Base-by-base conservation (phyloP, 176 grass and related monocot genomes). In the Pharus latifolius region DNA sequence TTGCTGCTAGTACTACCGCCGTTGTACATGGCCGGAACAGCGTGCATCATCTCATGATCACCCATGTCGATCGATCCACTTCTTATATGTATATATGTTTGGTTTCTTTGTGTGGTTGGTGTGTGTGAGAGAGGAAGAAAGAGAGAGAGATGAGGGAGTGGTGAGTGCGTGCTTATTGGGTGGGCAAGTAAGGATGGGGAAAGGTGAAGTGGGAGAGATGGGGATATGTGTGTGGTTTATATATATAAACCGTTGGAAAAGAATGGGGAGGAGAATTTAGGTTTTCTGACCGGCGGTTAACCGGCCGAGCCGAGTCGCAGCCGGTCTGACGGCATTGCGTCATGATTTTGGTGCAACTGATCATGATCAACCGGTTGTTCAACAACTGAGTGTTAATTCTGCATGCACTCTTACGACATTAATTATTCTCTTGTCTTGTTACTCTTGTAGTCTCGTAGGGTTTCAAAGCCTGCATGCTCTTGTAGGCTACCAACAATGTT, bases 191-290 rank as follows among this genome's bases (percentile, higher is more conserved):
- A 22, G 34, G 65, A 32, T 51, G 78, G 64, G 77, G 78, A 76
- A 72, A 80, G 75, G 45, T 38, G 71, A 40, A 75, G 56, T 76
- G 71, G 83, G 64, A 70, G 70, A 48, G 70, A 86, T 56, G 57
- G 56, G 56, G 77, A 57, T 58, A 65, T 28, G 65, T 63, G 41
- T 64, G 40, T 23, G 28, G 65, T 25, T 30, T 81, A 76, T 86
- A 76, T 86, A 86, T 86, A 86, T 86, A 86, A 81, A 86, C 65
- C 65, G 83, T 81, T 81, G 76, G 57, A 56, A 18, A 48, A 26
- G 24, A 13, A 48, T 25, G 25, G 45, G 5, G 51, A 67, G 59
- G 62, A 76, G 64, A 77, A 86, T 59, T 71, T 86, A 49, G 83
- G 72, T 19, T 76, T 51, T 74, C 83, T 85, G 77, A 85, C 77